Evolutionary conservation across 176 grass and related monocot species (phyloP), one percentile per base, ranked within the genome.

Genomic region (Bothriochloa decipiens): DNA sequence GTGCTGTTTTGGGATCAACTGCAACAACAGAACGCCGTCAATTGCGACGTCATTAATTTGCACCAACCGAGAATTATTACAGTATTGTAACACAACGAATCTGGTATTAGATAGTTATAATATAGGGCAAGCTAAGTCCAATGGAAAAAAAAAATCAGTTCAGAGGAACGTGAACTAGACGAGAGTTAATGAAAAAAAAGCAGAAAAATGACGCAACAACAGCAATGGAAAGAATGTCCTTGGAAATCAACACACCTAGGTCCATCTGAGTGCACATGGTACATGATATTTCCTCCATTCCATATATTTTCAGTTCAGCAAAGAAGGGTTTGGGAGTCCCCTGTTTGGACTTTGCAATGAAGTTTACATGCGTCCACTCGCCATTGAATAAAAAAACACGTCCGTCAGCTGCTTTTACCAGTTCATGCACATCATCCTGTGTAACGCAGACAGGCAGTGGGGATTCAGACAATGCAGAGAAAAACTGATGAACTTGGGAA

Each of bases 321-420:
- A 74, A 74, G 72, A 74, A 74, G 15, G 3, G 4, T 29, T 52
- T 74, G 25, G 15, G 25, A 74, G 4, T 7, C 45, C 72, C 43
- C 2, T 55, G 52, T 74, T 74, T 20, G 45, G 45, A 50, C 32
- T 11, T 74, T 50, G 72, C 72, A 74, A 74, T 43, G 70, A 73
- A 73, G 25, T 73, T 73, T 49, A 1, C 42, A 49, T 73, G 70
- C 5, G 15, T 9, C 70, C 70, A 73, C 14, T 26, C 23, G 70
- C 70, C 70, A 49, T 74, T 50, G 5, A 74, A 25, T 49, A 74
- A 74, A 52, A n/a, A 20, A 26, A 4, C 45, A 50, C 11, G 10
- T 1, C 72, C 28, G 8, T 74, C 72, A 74, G 33, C 26, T 74
- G 72, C 26, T 74, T 47, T 74, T 17, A 74, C 72, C 45, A 74